phyloP scores from a whole-genome alignment of 345 rosid genomes.

The Melaleuca alternifolia region DNA sequence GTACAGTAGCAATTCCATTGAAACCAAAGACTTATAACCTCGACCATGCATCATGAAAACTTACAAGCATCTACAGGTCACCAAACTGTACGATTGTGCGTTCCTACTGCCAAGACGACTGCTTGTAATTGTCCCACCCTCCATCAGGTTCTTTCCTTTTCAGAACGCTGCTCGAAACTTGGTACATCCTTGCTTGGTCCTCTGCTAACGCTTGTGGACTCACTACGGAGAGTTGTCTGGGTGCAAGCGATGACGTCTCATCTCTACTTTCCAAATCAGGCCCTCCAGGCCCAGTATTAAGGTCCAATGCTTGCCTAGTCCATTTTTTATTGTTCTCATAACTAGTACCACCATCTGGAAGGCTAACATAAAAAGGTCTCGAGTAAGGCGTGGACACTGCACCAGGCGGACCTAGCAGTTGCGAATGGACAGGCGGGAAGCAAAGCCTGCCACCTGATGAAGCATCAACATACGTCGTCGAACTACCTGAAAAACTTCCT shows the following conservation, averaged over 20 bases:
- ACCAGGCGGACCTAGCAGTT: slow-evolving; percentile 45
- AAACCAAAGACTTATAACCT: background rate
- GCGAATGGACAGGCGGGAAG: slow-evolving; percentile 58
- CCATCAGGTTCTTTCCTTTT: slow-evolving; percentile 93
- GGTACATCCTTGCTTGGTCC: slow-evolving; percentile 71
- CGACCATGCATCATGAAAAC: slow-evolving; percentile 3
- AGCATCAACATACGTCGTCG: slow-evolving; percentile 62
- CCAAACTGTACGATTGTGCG: slow-evolving; percentile 4
- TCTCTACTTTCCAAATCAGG: slow-evolving; percentile 60
- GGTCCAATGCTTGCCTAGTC: slow-evolving; percentile 64
- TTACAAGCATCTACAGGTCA: slow-evolving; percentile 29
- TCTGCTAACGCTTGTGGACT: slow-evolving; percentile 44
- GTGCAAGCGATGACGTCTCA: slow-evolving; percentile 31
- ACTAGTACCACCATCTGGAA: slow-evolving; percentile 44
- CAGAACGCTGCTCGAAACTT: slow-evolving; percentile 39
- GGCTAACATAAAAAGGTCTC: slow-evolving; percentile 53
- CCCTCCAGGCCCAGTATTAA: slow-evolving; percentile 77
- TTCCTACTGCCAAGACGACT: slow-evolving; percentile 68
- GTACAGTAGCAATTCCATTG: background rate
- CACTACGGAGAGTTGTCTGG: slow-evolving; percentile 43
- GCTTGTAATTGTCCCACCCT: slow-evolving; percentile 83
- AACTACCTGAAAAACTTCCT: slow-evolving; percentile 51
- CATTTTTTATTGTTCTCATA: slow-evolving; percentile 48
- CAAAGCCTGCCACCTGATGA: slow-evolving; percentile 51
- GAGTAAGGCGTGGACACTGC: slow-evolving; percentile 43